Percentiles rank a stretch among this genome's conserved stretches.
Evolutionary conservation across 495 filamentous ascomycete genomes (phyloP).

Genomic region (Astrothelium macrocarpum): DNA sequence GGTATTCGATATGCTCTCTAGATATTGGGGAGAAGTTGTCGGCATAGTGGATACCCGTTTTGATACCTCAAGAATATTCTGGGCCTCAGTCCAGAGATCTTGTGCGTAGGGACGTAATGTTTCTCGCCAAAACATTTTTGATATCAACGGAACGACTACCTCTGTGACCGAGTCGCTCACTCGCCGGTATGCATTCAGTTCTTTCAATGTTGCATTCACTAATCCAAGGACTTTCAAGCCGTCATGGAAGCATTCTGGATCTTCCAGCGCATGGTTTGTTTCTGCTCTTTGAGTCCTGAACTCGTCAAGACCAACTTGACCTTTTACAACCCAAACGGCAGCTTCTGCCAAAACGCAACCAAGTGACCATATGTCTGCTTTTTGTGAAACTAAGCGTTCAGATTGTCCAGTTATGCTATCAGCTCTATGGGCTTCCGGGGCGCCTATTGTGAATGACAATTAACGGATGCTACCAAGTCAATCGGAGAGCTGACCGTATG

Average conservation of each 20-base stretch:
- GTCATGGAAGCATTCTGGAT: slow-evolving; percentile 9
- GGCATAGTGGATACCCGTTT: background rate
- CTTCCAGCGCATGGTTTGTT: background rate
- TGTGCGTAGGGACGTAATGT: background rate
- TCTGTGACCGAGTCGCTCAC: background rate
- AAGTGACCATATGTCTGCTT: slow-evolving; percentile 4
- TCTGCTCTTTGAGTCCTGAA: slow-evolving; percentile 2
- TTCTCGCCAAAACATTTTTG: slow-evolving; percentile 3
- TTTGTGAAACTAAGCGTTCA: background rate
- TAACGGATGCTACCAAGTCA: background rate
- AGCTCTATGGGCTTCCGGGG: slow-evolving; percentile 5
- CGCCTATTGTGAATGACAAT: background rate
- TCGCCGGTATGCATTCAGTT: background rate
- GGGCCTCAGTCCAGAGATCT: background rate
- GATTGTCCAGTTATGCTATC: background rate
- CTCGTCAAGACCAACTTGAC: background rate
- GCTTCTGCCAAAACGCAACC: slow-evolving; percentile 8
- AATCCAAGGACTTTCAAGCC: slow-evolving; percentile 2
- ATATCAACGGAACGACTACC: background rate
- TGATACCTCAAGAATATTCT: background rate
- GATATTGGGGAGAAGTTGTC: background rate
- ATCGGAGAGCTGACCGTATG: background rate
- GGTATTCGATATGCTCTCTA: background rate
- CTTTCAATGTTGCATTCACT: background rate
- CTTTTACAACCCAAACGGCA: slow-evolving; percentile 5